Evolutionary conservation across 1,139 yeast genomes (phyloP), one percentile per base, ranked within the genome.

Genomic region (Suhomyces panamericanus): DNA sequence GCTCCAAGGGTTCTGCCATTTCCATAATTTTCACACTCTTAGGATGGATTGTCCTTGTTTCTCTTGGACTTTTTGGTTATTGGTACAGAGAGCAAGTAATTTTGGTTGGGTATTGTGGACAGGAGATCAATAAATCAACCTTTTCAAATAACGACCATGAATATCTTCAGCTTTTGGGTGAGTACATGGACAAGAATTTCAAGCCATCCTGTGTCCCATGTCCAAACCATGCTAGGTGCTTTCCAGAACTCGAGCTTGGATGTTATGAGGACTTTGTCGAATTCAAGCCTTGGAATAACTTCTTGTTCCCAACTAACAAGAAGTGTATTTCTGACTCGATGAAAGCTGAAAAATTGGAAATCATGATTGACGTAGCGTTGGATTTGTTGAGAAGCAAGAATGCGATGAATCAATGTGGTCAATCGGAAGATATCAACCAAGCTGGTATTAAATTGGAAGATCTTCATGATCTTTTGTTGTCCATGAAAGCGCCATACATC

Each of bases 181-280:
- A 58, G 3, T 64, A 60, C 46, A 57, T 74, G 46, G 78, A 74
- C 47, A 42, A 52, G 2, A 57, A 67, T 46, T 62, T 64, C 44
- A 78, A 78, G 43, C 96, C 97, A 4, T 49, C 57, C 2, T 93
- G 98, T 64, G 67, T 77, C 7, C 79, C 79, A 31, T 91, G 98
- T 59, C 98, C 98, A 1, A 75, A 74, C 9, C 87, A 91, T 64
- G 95, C 95, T 1, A 70, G 80, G 41, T 93, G 98, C 62, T 79
- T 75, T 50, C 79, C 82, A 26, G 64, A 74, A 40, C 70, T 85
- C 55, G 69, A 76, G 49, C 61, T 86, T 14, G 80, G 76, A 43
- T 90, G 97, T 62, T 83, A 79, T 55, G 83, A 82, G 38, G 95
- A 85, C 47, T 89, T 77, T 61, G 67, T 81, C 35, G 77, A 76